These are phyloP conservation scores for Eutypella sp. DNA, from an alignment of 2,329 filamentous ascomycete species.

Conservation along the genomic window DNA sequence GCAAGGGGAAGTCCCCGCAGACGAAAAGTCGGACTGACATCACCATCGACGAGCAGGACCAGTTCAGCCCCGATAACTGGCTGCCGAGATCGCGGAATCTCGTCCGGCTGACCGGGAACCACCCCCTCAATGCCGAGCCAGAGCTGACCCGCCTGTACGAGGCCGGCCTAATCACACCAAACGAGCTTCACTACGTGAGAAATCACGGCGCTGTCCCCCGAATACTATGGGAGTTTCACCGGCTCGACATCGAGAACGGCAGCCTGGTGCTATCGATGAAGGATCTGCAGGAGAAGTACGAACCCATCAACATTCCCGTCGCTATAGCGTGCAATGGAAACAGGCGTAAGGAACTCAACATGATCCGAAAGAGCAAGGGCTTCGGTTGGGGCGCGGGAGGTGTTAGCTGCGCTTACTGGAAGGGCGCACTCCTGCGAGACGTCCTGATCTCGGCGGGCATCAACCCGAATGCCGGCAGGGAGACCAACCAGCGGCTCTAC, in stretches of 20 bases:
- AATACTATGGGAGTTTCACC: slow-evolving; percentile 41
- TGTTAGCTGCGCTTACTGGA: slow-evolving; percentile 47
- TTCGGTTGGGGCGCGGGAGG: slow-evolving; percentile 43
- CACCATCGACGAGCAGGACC: slow-evolving; percentile 43
- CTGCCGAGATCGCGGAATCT: slow-evolving; percentile 41
- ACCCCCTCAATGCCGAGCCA: slow-evolving; percentile 47
- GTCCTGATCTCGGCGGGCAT: slow-evolving; percentile 39
- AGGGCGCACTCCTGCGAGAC: slow-evolving; percentile 39
- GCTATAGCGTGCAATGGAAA: neutral
- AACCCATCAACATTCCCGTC: neutral
- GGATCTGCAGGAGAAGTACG: slow-evolving; percentile 34
- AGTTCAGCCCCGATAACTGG: slow-evolving; percentile 50
- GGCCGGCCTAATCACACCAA: slow-evolving; percentile 45
- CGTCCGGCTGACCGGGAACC: slow-evolving; percentile 26
- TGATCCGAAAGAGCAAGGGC: slow-evolving; percentile 42
- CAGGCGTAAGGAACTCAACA: slow-evolving; percentile 46
- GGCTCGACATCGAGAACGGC: slow-evolving; percentile 37
- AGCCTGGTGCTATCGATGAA: slow-evolving; percentile 37
- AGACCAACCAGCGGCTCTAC: neutral
- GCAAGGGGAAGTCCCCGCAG: neutral
- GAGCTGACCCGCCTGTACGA: slow-evolving; percentile 36
- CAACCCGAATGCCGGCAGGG: slow-evolving; percentile 25
- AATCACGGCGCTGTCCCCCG: slow-evolving; percentile 50
- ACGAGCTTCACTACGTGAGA: slow-evolving; percentile 46
- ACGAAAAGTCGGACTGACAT: slow-evolving; percentile 12